These are phyloP conservation scores for Dendrobium huoshanense DNA, from an alignment of 106 monocot genomes.

Conservation along the genomic window DNA sequence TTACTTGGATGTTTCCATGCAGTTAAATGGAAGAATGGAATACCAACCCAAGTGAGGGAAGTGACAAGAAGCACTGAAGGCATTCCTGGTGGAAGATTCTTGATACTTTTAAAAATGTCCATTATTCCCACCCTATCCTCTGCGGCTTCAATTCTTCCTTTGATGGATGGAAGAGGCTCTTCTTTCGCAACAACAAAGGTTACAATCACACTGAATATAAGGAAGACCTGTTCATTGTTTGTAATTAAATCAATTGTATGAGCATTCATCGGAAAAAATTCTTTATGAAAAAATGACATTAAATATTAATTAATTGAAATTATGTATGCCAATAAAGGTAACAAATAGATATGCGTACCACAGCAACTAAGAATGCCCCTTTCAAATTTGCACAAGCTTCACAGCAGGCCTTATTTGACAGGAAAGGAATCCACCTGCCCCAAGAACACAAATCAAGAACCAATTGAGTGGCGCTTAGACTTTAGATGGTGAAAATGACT, in stretches of 20 bases:
- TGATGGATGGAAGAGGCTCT: slow-evolving; percentile 19
- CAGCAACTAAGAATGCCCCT: slow-evolving; percentile 92
- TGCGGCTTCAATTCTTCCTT: slow-evolving; percentile 6
- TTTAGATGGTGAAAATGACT: neutral
- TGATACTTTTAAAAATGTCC: slow-evolving; percentile 32
- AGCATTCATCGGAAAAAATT: neutral
- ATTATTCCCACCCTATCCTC: slow-evolving; percentile 14
- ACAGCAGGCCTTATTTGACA: slow-evolving; percentile 76
- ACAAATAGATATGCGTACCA: slow-evolving; percentile 37
- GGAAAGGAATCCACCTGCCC: slow-evolving; percentile 97
- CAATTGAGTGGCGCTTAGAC: neutral
- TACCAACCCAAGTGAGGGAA: slow-evolving; percentile 52
- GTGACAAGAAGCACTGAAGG: slow-evolving; percentile 49
- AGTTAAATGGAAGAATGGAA: neutral
- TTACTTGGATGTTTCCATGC: neutral
- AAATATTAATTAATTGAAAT: neutral
- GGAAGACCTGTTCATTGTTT: slow-evolving; percentile 35
- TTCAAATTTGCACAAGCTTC: slow-evolving; percentile 97
- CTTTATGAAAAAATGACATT: neutral
- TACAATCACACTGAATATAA: slow-evolving; percentile 27
- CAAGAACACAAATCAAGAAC: neutral
- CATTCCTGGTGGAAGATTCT: slow-evolving; percentile 67
- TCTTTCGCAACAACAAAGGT: slow-evolving; percentile 49
- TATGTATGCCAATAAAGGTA: neutral
- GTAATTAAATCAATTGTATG: neutral